Base-by-base conservation (phyloP, 2,329 filamentous ascomycete species). In the Penicillium verrucosum region DNA sequence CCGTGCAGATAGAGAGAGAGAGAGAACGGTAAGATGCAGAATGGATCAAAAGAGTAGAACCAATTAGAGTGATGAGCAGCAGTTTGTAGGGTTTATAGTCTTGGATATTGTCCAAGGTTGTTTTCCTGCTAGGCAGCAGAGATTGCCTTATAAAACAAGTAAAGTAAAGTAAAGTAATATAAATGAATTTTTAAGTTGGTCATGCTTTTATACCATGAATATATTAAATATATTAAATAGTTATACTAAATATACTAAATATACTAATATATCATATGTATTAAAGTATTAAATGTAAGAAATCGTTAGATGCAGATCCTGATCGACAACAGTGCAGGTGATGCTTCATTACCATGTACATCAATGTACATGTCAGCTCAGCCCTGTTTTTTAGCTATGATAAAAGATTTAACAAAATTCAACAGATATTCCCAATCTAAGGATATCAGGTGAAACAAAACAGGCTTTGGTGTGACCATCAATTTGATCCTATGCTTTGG, bases 261-360 rank as follows among this genome's bases (percentile, higher is more conserved):
- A 18, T 18, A 18, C 18, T 18, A 18, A 18, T 18, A 18, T 18
- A 18, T 18, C 18, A 18, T 18, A 18, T 18, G 16, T 18, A 37
- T 34, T 34, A 16, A 32, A 32, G 11, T 32, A 32, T 32, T 32
- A 34, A 34, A 11, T 37, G 40, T 44, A 44, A 23, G 34, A 16
- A 47, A 10, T 47, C 23, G 36, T 46, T 40, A 50, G 18, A 25
- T 52, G 58, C 55, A 60, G 51, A 54, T 54, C 48, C 30, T 46
- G 62, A 66, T 65, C 63, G 60, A 61, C 61, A 41, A 42, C 60
- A 59, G 57, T 51, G 60, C 62, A 60, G 54, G 56, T 62, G 57
- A 66, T 64, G 40, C 29, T 42, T 54, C 56, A 53, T 59, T 63
- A 50, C 27, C 32, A 45, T 29, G 27, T 45, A 32, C 42, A 9